Evolutionary conservation across 2,329 filamentous ascomycete species (phyloP), one percentile per base, ranked within the genome.

Genomic region (Fusarium albosuccineum): DNA sequence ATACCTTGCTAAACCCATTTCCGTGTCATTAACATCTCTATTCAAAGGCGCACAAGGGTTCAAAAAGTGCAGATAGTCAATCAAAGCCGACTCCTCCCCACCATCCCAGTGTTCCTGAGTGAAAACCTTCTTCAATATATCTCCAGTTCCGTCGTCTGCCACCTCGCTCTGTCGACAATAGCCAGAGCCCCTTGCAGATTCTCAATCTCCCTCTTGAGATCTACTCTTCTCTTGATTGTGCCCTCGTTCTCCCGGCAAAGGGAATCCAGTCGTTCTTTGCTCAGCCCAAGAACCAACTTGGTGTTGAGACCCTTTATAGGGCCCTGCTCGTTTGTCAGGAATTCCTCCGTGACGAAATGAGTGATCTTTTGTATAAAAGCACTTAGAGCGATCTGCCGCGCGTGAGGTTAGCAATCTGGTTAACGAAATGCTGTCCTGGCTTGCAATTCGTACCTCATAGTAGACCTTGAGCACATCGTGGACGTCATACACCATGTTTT

Each of bases 401-500:
- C n/a, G 3, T 9, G 5, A 26, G 8, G 48, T 65, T 52, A 70
- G 46, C 6, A 16, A 22, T 0, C 10, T 2, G 4, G 8, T 9
- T 9, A 2, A 6, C 16, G 2, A 4, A n/a, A 8, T 4, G 11
- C 0, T 10, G 22, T 22, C 22, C 22, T 22, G 22, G 4, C 22
- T 22, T n/a, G 3, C 6, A 0, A 6, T 16, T 40, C 67, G 33
- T 71, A 79, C 77, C 68, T 79, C 67, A 40, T 80, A 80, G 16
- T 81, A 81, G 0, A 76, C 76, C 33, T 76, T 78, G 9, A 80
- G 65, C 1, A 78, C 62, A 33, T 80, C 78, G 30, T 81, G 78
- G 0, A 80, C 74, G 14, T 78, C 76, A 6, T 76, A 42, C 9
- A 73, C 57, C 52, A 75, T 77, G 37, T 77, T 79, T 8, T 73